phyloP scores from a whole-genome alignment of 129 eudicot species.

The Flaveria sonorensis region DNA sequence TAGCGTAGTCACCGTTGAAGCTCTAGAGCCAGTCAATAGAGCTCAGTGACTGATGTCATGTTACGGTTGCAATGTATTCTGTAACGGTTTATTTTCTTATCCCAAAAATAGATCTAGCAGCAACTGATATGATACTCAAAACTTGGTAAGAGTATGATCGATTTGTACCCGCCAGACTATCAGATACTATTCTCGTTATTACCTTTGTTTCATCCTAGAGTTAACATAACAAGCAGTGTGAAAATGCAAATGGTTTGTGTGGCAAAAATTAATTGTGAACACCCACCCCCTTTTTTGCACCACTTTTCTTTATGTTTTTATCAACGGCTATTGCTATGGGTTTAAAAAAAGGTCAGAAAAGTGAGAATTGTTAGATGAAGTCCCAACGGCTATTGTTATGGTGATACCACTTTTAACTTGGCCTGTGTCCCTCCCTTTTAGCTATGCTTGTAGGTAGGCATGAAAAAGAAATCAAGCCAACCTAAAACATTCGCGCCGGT shows the following conservation, averaged over 20 bases:
- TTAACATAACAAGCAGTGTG: neutral
- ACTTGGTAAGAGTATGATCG: slow-evolving; percentile 9
- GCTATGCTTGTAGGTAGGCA: no score
- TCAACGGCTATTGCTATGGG: slow-evolving; percentile 1
- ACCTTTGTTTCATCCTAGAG: neutral
- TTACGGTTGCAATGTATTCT: slow-evolving; percentile 9
- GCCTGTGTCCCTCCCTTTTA: no score
- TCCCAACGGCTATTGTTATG: slow-evolving; percentile 34
- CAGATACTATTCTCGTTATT: neutral
- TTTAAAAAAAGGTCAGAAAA: neutral
- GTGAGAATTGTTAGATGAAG: neutral
- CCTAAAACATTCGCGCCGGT: no score
- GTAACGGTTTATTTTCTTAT: neutral
- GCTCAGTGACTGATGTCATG: slow-evolving; percentile 41
- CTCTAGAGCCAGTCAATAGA: slow-evolving; percentile 83
- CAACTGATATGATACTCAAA: slow-evolving; percentile 7
- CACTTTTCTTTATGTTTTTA: slow-evolving; percentile 3
- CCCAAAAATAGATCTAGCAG: slow-evolving; percentile 13
- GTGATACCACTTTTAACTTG: slow-evolving; percentile 17
- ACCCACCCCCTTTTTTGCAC: neutral
- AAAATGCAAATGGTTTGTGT: neutral
- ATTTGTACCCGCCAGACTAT: neutral
- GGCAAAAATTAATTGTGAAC: neutral
- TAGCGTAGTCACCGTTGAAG: slow-evolving; percentile 94
- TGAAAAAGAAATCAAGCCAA: no score